These are phyloP conservation scores for Fusarium multiceps DNA, from an alignment of 2,329 filamentous ascomycete species.

Conservation along the genomic window DNA sequence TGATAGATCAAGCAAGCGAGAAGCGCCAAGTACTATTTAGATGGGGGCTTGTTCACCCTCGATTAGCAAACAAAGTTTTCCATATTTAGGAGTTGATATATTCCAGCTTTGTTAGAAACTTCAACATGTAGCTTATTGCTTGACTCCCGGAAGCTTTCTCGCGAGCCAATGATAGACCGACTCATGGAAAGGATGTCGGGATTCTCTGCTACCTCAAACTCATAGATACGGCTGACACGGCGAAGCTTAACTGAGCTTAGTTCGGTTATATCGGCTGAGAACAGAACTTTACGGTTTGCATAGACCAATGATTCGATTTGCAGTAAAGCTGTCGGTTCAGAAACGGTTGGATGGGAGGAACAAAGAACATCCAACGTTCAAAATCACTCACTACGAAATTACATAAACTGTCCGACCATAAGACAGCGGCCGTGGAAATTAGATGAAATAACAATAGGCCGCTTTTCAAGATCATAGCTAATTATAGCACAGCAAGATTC, in stretches of 20 bases:
- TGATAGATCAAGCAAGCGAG: too few species aligned
- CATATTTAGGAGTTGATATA: too few species aligned
- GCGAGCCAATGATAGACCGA: not conserved
- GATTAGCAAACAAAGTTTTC: too few species aligned
- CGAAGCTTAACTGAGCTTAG: not conserved
- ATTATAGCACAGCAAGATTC: not conserved
- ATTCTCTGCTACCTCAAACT: not conserved
- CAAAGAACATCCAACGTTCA: not conserved
- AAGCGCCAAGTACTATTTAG: too few species aligned
- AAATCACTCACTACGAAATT: not conserved
- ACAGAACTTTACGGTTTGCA: not conserved
- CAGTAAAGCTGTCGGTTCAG: not conserved
- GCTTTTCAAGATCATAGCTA: accelerated
- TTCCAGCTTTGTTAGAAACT: too few species aligned
- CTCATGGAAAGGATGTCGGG: not conserved
- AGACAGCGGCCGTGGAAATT: not conserved
- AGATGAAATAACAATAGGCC: not conserved
- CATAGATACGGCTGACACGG: not conserved
- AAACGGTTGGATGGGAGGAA: not conserved
- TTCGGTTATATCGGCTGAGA: not conserved
- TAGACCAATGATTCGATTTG: not conserved
- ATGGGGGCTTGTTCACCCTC: too few species aligned
- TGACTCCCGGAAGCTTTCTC: not conserved
- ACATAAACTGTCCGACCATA: not conserved
- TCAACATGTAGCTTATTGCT: not conserved